These are phyloP conservation scores for Stagonosporopsis cucurbitacearum DNA, from an alignment of 2,329 filamentous ascomycete genomes.

Conservation along the genomic window DNA sequence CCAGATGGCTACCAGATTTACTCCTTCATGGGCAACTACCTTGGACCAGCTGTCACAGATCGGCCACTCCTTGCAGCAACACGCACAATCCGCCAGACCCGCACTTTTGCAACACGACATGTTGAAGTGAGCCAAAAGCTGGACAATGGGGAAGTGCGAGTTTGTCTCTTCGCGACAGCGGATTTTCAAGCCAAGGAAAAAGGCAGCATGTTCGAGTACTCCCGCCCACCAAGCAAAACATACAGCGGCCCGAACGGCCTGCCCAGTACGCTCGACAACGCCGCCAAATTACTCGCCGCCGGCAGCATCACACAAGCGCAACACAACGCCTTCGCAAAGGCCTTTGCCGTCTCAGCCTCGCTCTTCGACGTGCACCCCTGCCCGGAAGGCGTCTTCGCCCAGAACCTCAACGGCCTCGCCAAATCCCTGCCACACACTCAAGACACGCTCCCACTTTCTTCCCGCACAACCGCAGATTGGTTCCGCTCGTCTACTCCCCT, in stretches of 20 bases:
- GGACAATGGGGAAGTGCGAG: conserved; percentile 46
- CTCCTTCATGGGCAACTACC: conserved; percentile 56
- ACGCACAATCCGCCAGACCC: conserved; percentile 51
- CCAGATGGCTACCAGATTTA: conserved; percentile 52
- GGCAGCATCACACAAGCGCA: conserved; percentile 28
- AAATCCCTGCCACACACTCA: conserved; percentile 46
- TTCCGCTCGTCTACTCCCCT: conserved; percentile 35
- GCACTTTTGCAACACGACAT: conserved; percentile 57
- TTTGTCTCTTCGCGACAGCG: conserved; percentile 53
- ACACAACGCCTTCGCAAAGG: conserved; percentile 25
- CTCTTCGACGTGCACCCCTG: conserved; percentile 50
- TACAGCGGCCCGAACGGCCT: conserved; percentile 38
- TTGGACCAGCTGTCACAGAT: conserved; percentile 54
- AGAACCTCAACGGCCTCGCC: conserved; percentile 53
- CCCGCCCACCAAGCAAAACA: conserved; percentile 40
- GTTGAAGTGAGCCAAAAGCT: conserved; percentile 55
- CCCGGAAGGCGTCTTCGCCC: conserved; percentile 51
- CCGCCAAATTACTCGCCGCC: conserved; percentile 2
- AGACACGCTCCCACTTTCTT: conserved; percentile 48
- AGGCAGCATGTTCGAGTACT: conserved; percentile 47
- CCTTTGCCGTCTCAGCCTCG: conserved; percentile 39
- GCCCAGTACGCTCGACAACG: conserved; percentile 8
- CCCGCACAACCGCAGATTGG: conserved; percentile 53
- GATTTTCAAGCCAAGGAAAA: conserved; percentile 57
- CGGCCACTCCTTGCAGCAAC: conserved; percentile 50